Conservation (phyloP, 2,329 filamentous ascomycete genomes). For the Colletotrichum musicola region DNA sequence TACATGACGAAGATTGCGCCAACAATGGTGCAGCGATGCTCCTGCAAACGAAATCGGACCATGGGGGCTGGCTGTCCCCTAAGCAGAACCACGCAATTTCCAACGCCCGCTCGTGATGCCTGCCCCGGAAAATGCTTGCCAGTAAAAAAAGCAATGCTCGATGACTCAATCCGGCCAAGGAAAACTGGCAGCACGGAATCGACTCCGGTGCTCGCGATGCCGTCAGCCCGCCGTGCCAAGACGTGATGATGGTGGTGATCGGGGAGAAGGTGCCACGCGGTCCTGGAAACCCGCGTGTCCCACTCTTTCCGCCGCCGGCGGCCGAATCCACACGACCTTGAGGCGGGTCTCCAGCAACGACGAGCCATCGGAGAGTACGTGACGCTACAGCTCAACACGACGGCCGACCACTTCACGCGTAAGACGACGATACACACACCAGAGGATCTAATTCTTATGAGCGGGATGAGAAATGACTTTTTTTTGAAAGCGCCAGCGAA, state of each 20-base stretch:
- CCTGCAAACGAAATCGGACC: neutral
- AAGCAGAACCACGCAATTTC: slow-evolving; percentile 14
- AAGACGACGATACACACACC: neutral
- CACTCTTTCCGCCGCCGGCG: slow-evolving; percentile 15
- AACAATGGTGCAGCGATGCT: neutral
- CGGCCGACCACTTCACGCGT: neutral
- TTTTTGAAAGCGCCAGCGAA: slow-evolving; percentile 12
- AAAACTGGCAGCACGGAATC: neutral
- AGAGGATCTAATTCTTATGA: neutral
- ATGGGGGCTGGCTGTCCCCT: neutral
- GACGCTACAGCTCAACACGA: no score
- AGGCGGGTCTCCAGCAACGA: slow-evolving; percentile 4
- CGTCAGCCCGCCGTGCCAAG: slow-evolving; percentile 16
- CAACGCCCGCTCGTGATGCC: slow-evolving; percentile 14
- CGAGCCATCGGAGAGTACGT: neutral
- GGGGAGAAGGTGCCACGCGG: neutral
- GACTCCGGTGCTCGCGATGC: slow-evolving; percentile 10
- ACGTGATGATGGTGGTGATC: slow-evolving; percentile 8
- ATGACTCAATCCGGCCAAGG: slow-evolving; percentile 1
- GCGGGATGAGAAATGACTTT: neutral
- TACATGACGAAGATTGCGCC: slow-evolving; percentile 17
- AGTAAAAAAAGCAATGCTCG: neutral
- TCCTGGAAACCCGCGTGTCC: slow-evolving; percentile 15
- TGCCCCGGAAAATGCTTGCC: slow-evolving; percentile 5
- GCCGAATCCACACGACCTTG: slow-evolving; percentile 4